Conservation (phyloP, 108 stramenopile species). For the Fragilariopsis cylindrus region DNA sequence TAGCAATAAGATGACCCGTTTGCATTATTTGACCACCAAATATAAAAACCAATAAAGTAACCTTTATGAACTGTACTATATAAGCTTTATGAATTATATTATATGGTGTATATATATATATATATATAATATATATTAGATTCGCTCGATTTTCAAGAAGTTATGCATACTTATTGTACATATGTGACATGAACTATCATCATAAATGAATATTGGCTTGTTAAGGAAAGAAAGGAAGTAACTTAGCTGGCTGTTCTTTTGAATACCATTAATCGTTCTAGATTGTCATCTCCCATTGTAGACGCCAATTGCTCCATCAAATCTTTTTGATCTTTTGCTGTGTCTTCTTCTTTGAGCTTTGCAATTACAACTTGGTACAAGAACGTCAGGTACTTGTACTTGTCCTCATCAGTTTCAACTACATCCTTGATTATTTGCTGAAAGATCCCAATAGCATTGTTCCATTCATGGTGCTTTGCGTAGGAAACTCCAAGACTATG, state of each 20-base stretch:
- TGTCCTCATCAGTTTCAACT: slow-evolving; percentile 14
- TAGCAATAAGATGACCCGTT: too few relatives aligned
- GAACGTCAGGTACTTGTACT: slow-evolving; percentile 28
- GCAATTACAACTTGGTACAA: slow-evolving; percentile 39
- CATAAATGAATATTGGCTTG: neutral
- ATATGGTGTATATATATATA: too few relatives aligned
- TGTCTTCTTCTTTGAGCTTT: slow-evolving; percentile 19
- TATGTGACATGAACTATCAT: too few relatives aligned
- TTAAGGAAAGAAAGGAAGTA: neutral
- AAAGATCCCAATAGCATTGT: slow-evolving; percentile 31
- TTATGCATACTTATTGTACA: too few relatives aligned
- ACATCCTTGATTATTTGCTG: slow-evolving; percentile 21
- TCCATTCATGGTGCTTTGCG: slow-evolving; percentile 38
- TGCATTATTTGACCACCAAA: too few relatives aligned
- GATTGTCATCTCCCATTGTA: slow-evolving; percentile 47
- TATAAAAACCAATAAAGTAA: too few relatives aligned
- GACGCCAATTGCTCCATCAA: slow-evolving; percentile 30
- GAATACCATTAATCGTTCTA: slow-evolving; percentile 33
- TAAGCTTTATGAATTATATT: too few relatives aligned
- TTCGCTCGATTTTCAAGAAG: too few relatives aligned
- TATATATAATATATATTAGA: too few relatives aligned
- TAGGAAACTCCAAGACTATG: slow-evolving; percentile 46
- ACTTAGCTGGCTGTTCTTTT: neutral
- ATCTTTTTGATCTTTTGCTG: slow-evolving; percentile 29
- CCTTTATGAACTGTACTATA: too few relatives aligned